Percentiles rank a stretch among this genome's conserved stretches.
These are phyloP conservation scores for Ustilago hordei DNA, from an alignment of 1,284 basidiomycete genomes.

Conservation along the genomic window DNA sequence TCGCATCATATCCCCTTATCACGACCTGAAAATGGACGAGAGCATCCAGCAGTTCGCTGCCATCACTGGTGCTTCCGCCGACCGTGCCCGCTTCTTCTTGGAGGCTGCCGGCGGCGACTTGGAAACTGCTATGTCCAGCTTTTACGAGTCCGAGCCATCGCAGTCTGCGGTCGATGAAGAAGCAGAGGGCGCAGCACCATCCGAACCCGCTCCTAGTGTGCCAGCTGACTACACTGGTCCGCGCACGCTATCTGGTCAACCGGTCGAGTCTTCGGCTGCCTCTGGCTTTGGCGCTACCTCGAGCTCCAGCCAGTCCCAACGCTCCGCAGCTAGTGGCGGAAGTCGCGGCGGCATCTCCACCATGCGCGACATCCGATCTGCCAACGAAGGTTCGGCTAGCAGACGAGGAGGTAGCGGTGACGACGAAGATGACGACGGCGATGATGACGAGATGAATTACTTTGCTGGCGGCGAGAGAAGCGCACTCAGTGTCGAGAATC, in stretches of 20 bases:
- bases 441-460: constrained; percentile 64
- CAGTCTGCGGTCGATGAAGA: constrained; percentile 16
- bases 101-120: constrained; percentile 69
- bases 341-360: constrained; percentile 67
- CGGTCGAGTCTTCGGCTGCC: constrained; percentile 55
- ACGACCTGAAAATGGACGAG: constrained; percentile 53
- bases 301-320: constrained; percentile 16
- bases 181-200: constrained; percentile 5
- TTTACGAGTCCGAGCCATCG: constrained; percentile 63
- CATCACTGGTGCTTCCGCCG: constrained; percentile 67
- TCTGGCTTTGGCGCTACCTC: constrained; percentile 33
- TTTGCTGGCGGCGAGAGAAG: constrained; percentile 73
- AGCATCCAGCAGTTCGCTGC: constrained; percentile 59
- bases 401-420: constrained; percentile 24
- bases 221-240: constrained; percentile 55
- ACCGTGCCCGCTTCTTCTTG: constrained; percentile 70
- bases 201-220: constrained; percentile 22
- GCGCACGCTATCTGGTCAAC: constrained; percentile 69
- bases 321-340: constrained; percentile 16
- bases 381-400: constrained; percentile 19
- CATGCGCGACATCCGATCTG: constrained; percentile 66
- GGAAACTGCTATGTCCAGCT: constrained; percentile 69
- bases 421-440: constrained; percentile 54
- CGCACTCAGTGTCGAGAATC: constrained; percentile 90
- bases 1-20: not conserved